Conservation (phyloP, 345 rosid genomes). For the Brassica incana region DNA sequence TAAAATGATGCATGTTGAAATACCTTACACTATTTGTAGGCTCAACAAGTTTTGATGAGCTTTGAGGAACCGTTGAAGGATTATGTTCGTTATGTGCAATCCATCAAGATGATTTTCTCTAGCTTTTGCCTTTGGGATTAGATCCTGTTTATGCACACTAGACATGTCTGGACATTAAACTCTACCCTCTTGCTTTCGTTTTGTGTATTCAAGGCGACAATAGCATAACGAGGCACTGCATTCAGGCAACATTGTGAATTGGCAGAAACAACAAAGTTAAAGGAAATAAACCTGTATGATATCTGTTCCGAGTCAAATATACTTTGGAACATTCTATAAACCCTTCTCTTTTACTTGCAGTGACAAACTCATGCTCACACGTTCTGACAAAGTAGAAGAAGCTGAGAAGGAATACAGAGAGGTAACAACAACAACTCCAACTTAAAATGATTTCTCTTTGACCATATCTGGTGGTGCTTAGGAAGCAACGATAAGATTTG, state of each 20-base stretch:
- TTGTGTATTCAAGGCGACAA: constrained; percentile 61
- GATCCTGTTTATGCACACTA: not conserved
- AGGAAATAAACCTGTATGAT: constrained; percentile 92
- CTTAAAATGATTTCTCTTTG: too few species aligned
- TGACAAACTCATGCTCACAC: constrained; percentile 87
- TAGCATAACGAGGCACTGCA: constrained; percentile 84
- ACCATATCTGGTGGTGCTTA: too few species aligned
- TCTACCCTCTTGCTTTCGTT: not conserved
- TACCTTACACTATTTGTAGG: constrained; percentile 47
- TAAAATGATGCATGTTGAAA: not conserved
- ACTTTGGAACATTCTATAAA: not conserved
- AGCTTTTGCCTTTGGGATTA: not conserved
- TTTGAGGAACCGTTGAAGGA: constrained; percentile 98
- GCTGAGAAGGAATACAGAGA: constrained; percentile 84
- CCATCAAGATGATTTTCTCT: constrained; percentile 62
- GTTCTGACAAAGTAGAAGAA: constrained; percentile 87
- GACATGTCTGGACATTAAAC: constrained; percentile 12
- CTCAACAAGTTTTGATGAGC: constrained; percentile 86
- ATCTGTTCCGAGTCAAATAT: not conserved
- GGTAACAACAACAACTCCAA: constrained; percentile 45
- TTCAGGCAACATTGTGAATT: constrained; percentile 94
- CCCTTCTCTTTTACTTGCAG: constrained; percentile 43
- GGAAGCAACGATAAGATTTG: too few species aligned
- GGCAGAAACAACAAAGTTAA: constrained; percentile 90
- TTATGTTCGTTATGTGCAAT: constrained; percentile 88